A percentile compares a stretch with the other conserved stretches of the same genome.
Conservation (phyloP, 108 stramenopile genomes). For the Phaeodactylum tricornutum region DNA sequence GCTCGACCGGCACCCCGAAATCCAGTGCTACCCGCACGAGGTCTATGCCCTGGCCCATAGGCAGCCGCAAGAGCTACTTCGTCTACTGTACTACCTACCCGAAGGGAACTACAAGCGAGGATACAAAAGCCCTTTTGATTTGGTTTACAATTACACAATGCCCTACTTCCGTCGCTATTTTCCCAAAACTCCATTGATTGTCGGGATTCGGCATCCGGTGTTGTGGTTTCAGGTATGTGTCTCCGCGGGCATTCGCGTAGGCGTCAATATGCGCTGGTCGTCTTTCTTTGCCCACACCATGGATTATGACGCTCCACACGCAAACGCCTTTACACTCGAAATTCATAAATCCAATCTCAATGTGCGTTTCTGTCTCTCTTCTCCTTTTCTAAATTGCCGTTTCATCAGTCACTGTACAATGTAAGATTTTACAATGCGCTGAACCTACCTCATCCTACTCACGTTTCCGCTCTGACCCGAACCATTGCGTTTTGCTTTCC, state of each 20-base stretch:
- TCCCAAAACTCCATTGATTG: slow-evolving; percentile 27
- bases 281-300: too few species aligned
- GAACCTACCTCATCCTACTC: too few species aligned
- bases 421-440: too few species aligned
- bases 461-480: too few species aligned
- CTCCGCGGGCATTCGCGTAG: too few species aligned
- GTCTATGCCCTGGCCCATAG: neutral
- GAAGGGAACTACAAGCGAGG: neutral
- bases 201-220: slow-evolving; percentile 39
- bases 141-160: slow-evolving; percentile 1
- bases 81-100: neutral
- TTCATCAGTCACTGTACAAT: too few species aligned
- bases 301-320: too few species aligned
- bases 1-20: slow-evolving; percentile 1
- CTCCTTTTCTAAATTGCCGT: slow-evolving; percentile 25
- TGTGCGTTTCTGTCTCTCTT: too few species aligned
- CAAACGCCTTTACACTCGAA: too few species aligned
- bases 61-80: neutral
- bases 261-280: too few species aligned
- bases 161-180: slow-evolving; percentile 11
- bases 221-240: slow-evolving; percentile 38
- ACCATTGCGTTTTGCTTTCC: too few species aligned
- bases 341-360: too few species aligned
- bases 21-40: neutral
- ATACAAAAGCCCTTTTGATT: slow-evolving; percentile 11